These are phyloP conservation scores for Zygotorulaspora danielsina DNA, from an alignment of 805 yeast species.

Conservation along the genomic window DNA sequence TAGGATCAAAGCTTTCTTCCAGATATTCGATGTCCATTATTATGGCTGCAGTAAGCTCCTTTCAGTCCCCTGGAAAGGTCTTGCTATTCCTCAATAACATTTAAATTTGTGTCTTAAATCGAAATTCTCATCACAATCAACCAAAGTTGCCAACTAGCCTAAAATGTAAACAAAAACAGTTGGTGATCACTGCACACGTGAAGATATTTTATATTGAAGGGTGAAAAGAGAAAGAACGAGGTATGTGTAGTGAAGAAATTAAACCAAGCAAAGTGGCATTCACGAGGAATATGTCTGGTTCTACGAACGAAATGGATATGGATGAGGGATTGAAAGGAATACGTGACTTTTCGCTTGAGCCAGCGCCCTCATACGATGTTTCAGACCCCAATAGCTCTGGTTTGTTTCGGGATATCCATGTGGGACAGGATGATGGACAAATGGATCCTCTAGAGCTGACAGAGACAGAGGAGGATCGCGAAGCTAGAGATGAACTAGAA, in stretches of 20 bases:
- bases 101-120: too few relatives aligned
- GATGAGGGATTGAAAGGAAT: slow-evolving; percentile 11
- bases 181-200: too few relatives aligned
- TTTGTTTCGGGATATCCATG: slow-evolving; percentile 14
- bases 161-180: not conserved
- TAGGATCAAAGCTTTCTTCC: slow-evolving; percentile 59
- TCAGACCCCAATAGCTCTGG: slow-evolving; percentile 16
- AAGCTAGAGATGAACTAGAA: slow-evolving; percentile 6
- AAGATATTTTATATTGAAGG: too few relatives aligned
- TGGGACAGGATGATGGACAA: slow-evolving; percentile 2
- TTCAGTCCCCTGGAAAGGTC: not conserved
- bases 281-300: not conserved
- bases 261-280: too few relatives aligned
- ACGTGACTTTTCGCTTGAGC: slow-evolving; percentile 26
- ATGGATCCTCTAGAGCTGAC: slow-evolving; percentile 3
- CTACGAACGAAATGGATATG: slow-evolving; percentile 10
- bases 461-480: slow-evolving; percentile 11
- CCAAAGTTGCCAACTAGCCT: too few relatives aligned
- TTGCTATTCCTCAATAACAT: not conserved
- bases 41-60: not conserved
- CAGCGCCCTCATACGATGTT: slow-evolving; percentile 29
- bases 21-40: slow-evolving; percentile 20
- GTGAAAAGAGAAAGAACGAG: too few relatives aligned
- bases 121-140: too few relatives aligned
- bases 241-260: too few relatives aligned